A percentile compares a stretch with the other conserved stretches of the same genome.
Evolutionary conservation across 2,329 filamentous ascomycete genomes (phyloP).

Genomic region (Byssothecium circinans): DNA sequence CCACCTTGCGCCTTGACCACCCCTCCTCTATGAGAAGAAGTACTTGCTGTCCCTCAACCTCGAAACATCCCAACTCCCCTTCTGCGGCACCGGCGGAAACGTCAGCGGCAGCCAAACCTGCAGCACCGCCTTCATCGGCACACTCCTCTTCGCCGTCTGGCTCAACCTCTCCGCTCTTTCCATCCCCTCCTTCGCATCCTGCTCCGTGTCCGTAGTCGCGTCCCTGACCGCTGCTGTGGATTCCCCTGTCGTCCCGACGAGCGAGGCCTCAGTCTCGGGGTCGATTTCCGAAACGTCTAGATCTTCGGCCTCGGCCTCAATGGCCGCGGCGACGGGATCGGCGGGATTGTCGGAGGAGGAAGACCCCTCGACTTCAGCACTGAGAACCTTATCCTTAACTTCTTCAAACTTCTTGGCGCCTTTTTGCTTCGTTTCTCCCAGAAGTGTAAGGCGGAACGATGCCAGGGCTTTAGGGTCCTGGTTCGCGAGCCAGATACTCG

Average conservation of each 20-base stretch:
- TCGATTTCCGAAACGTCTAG: constrained; percentile 2
- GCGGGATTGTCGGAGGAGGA: no score
- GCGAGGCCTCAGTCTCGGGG: constrained; percentile 14
- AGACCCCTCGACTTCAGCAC: constrained; percentile 19
- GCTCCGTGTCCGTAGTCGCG: neutral
- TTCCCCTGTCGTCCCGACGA: no score
- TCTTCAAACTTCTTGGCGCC: constrained; percentile 15
- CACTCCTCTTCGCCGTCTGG: no score
- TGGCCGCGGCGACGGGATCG: constrained; percentile 11
- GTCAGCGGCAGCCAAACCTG: constrained; percentile 77
- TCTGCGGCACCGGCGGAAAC: constrained; percentile 77
- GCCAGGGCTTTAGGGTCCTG: constrained; percentile 26
- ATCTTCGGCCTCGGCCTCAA: constrained; percentile 12
- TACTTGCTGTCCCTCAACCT: constrained; percentile 51
- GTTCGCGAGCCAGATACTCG: constrained; percentile 65
- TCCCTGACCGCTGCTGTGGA: no score
- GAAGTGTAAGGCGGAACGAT: constrained; percentile 23
- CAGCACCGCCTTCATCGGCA: neutral
- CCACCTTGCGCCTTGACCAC: no score
- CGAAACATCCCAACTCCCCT: constrained; percentile 56
- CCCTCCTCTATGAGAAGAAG: constrained; percentile 50
- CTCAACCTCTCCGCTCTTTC: no score
- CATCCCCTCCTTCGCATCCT: no score
- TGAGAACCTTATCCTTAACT: constrained; percentile 25
- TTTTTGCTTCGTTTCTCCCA: constrained; percentile 29